Conservation (phyloP, 2,329 filamentous ascomycete genomes). For the Claviceps sp. region DNA sequence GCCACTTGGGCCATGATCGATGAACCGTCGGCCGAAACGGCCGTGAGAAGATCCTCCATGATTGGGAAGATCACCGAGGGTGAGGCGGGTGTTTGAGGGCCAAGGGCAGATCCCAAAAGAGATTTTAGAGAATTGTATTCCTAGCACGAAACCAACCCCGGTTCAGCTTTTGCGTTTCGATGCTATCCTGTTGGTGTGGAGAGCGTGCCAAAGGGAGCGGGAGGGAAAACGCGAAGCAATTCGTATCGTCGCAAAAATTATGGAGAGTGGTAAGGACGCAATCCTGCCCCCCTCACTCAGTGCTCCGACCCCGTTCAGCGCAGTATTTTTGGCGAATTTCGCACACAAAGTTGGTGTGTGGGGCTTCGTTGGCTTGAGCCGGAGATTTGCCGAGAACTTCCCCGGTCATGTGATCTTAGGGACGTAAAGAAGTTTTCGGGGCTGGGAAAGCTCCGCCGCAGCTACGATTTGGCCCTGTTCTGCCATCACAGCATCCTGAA, state of each 20-base stretch:
- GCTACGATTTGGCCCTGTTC: not conserved
- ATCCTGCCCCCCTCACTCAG: not conserved
- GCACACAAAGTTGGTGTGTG: constrained; percentile 23
- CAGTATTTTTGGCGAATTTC: constrained; percentile 27
- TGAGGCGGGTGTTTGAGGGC: not conserved
- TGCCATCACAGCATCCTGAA: not conserved
- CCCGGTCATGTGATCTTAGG: constrained; percentile 23
- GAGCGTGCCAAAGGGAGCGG: not conserved
- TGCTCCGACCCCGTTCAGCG: constrained; percentile 6
- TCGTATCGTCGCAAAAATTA: constrained; percentile 3
- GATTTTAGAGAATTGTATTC: not conserved
- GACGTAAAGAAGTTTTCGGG: not conserved
- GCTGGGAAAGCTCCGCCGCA: no score
- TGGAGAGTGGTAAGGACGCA: constrained; percentile 5
- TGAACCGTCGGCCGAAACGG: constrained; percentile 53
- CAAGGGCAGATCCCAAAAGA: not conserved
- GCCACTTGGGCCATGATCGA: constrained; percentile 82
- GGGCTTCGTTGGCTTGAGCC: constrained; percentile 13
- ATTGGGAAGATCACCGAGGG: constrained; percentile 5
- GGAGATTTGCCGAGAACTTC: constrained; percentile 18
- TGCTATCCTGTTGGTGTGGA: not conserved
- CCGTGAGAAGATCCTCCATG: constrained; percentile 31
- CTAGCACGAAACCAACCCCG: no score
- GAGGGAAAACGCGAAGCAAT: not conserved
- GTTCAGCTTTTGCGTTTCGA: not conserved